Base-by-base conservation (phyloP, 1,284 basidiomycete species). In the Pholiota adiposa region DNA sequence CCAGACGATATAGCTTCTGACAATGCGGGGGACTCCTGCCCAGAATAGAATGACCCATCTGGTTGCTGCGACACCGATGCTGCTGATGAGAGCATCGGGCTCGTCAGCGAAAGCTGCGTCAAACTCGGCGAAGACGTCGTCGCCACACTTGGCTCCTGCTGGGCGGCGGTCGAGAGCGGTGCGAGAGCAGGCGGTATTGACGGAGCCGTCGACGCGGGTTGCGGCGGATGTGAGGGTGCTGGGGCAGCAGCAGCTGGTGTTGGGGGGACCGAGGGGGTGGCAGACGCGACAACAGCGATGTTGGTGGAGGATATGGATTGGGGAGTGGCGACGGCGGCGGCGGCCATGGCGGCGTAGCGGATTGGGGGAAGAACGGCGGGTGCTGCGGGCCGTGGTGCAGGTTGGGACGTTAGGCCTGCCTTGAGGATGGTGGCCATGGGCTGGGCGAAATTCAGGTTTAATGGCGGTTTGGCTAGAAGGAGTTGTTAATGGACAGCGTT, bases 291-390 rank as follows among this genome's bases (percentile, higher is more conserved):
- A 21, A 70, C 60, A 21, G 70, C 63, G 27, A 66, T 40, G 23
- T 70, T 61, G 34, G 69, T 58, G 40, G 63, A 75, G 48, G 65
- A 65, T 9, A 69, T 57, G 51, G 63, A 75, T 51, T 60, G 58
- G 31, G 65, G 81, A 69, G 84, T 70, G 18, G 82, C 75, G 14
- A 92, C 90, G 3, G 92, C 93, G 0, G 94, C 94, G 0, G 94
- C 95, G 1, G 95, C 96, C 0, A 94, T 95, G 7, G 94, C 88
- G 33, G 96, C 93, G 70, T 98, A 98, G 52, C 92, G 85, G 70
- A 97, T 94, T 9, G 94, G 92, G 25, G 94, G 91, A 54, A 93
- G 72, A 19, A 84, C 73, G n/a, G 80, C 78, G 66, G 83, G 77
- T 33, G 83, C 76, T 19, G 71, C 62, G 52, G 75, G 73, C 48